Percentiles rank a stretch among this genome's conserved stretches.
Evolutionary conservation across 768 basidiomycete species (phyloP).

Genomic region (Pisolithus sp.): DNA sequence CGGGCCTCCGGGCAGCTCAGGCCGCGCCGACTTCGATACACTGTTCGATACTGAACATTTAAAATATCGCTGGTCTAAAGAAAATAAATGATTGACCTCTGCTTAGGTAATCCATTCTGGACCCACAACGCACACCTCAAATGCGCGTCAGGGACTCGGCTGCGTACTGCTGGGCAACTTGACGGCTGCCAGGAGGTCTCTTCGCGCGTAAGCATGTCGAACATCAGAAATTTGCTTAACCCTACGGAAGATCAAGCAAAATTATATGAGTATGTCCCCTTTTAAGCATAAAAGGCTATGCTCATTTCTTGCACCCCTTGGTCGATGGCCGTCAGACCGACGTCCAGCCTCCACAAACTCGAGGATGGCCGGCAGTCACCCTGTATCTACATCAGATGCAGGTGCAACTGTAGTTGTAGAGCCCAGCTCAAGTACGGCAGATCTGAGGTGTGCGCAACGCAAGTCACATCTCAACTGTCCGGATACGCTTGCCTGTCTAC

Average conservation of each 20-base stretch:
- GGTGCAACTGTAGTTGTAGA: constrained; percentile 24
- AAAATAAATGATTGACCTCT: not conserved
- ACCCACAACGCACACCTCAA: constrained; percentile 25
- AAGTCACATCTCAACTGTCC: constrained; percentile 71
- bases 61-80: not conserved
- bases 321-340: constrained; percentile 23
- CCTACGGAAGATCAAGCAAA: constrained; percentile 38
- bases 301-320: constrained; percentile 15
- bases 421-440: constrained; percentile 14
- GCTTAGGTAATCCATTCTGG: constrained; percentile 26
- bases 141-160: constrained; percentile 2
- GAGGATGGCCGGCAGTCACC: constrained; percentile 24
- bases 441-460: constrained; percentile 37
- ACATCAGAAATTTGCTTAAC: constrained; percentile 50
- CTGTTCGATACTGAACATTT: too few relatives aligned
- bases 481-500: constrained; percentile 69
- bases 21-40: too few relatives aligned
- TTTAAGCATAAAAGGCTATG: not conserved
- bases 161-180: constrained; percentile 9
- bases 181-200: constrained; percentile 8
- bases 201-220: constrained; percentile 42
- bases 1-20: too few relatives aligned
- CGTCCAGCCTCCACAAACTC: constrained; percentile 19
- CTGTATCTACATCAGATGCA: constrained; percentile 29
- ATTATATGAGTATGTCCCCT: constrained; percentile 36